These are phyloP conservation scores for Trichophyton equinum DNA, from an alignment of 2,329 filamentous ascomycete genomes.

Conservation along the genomic window DNA sequence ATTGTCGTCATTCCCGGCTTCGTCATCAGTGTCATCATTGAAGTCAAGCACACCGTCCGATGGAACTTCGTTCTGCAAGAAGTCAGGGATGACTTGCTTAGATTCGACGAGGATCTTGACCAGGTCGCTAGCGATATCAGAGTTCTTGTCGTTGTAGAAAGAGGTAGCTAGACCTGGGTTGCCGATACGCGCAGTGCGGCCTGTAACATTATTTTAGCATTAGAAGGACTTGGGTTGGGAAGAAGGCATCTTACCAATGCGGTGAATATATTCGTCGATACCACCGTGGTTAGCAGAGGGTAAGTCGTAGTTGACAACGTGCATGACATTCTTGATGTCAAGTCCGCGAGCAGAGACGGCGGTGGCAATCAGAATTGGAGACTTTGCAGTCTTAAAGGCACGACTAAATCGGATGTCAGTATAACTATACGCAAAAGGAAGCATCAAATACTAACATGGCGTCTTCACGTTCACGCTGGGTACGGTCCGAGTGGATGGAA, in stretches of 20 bases:
- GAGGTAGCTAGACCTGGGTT: constrained; percentile 76
- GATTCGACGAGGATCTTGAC: constrained; percentile 74
- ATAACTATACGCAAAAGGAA: not conserved
- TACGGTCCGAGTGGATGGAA: constrained; percentile 78
- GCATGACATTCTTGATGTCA: constrained; percentile 73
- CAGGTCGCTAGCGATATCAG: constrained; percentile 56
- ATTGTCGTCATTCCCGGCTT: constrained; percentile 17
- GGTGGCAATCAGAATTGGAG: constrained; percentile 74
- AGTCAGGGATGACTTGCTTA: constrained; percentile 67
- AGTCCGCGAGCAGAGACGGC: constrained; percentile 79
- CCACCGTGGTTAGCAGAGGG: constrained; percentile 65
- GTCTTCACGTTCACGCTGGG: constrained; percentile 83
- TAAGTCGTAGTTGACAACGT: constrained; percentile 89
- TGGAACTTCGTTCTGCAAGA: constrained; percentile 51
- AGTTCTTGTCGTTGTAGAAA: constrained; percentile 71
- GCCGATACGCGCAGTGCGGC: constrained; percentile 87
- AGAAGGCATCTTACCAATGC: constrained; percentile 55
- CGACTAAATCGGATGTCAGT: constrained; percentile 36
- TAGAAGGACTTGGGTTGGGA: not conserved
- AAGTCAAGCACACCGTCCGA: constrained; percentile 34
- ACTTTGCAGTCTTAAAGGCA: constrained; percentile 61
- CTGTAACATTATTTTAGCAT: constrained; percentile 29
- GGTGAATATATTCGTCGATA: constrained; percentile 85
- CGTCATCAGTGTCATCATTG: constrained; percentile 42
- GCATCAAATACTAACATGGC: constrained; percentile 48